Percentiles rank a stretch among this genome's conserved stretches.
Evolutionary conservation across 192 early-diverging fungal species (phyloP).

Genomic region (Oehlia diaphana): DNA sequence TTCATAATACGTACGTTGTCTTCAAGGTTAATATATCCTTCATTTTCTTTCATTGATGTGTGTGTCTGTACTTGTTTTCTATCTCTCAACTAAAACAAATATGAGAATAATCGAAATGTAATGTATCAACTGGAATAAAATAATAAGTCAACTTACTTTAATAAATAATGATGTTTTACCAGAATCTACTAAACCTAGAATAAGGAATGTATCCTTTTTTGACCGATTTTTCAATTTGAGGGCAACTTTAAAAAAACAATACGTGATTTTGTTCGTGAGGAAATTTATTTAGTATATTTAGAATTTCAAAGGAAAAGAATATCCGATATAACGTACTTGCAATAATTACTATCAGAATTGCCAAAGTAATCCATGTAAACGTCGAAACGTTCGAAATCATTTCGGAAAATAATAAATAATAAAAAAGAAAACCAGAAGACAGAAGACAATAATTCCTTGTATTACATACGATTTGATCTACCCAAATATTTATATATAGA

Average conservation of each 20-base stretch:
- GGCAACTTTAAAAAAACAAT: background rate
- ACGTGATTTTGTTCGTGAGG: no score
- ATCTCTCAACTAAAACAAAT: conserved; percentile 32
- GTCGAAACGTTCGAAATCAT: background rate
- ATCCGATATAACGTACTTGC: background rate
- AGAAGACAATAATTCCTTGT: no score
- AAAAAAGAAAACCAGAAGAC: no score
- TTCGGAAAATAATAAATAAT: background rate
- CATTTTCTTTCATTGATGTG: conserved; percentile 75
- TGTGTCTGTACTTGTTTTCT: conserved; percentile 50
- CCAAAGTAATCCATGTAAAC: background rate
- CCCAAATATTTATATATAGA: no score
- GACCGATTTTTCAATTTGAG: background rate
- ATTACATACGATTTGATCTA: no score
- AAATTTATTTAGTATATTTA: background rate
- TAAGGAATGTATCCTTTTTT: conserved; percentile 20
- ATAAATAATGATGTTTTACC: conserved; percentile 24
- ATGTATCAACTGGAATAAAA: background rate
- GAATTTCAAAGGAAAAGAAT: background rate
- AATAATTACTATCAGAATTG: background rate
- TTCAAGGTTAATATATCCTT: conserved; percentile 51
- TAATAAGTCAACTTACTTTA: conserved; percentile 9
- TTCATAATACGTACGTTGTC: conserved; percentile 30
- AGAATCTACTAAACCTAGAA: conserved; percentile 20
- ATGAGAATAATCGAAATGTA: background rate